Evolutionary conservation across 495 filamentous ascomycete genomes (phyloP), one percentile per base, ranked within the genome.

Genomic region (Letharia lupina): DNA sequence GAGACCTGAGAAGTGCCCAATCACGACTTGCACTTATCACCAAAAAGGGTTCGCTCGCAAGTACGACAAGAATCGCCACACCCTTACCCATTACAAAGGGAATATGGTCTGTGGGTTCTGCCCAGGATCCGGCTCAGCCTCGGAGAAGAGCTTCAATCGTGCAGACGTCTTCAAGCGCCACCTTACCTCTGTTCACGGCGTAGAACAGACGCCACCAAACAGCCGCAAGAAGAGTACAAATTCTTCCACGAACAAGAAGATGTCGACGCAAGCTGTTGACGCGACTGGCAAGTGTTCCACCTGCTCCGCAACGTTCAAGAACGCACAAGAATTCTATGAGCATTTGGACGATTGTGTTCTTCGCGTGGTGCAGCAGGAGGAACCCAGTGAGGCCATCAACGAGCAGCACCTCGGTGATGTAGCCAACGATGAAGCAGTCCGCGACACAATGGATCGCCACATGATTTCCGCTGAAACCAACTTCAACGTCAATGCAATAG

Each of bases 81-180:
- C 93, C 0, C 74, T 99, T 69, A 99, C 95, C 35, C 94, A 99
- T 70, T 99, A 99, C 82, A 98, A 98, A 76, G 95, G 95, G 8
- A 98, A 92, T 9, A 98, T 99, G 95, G 91, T 98, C 18, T 99
- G 94, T 74, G 93, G 93, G 15, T 98, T 99, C 76, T 99, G 94
- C 68, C 91, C 94, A 4, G 91, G 93, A 3, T 89, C 89, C 28
- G 95, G 95, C 15, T 95, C 92, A 0, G 83, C 92, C 2, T 90
- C 89, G 4, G 94, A 98, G 75, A 99, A 99, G 81, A 95, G 91
- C 64, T 99, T 99, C 79, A 99, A 99, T 79, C 85, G 94, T 31
- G 94, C 95, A 37, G 94, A 99, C 72, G 95, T 99, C 56, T 99
- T 99, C 82, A 99, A 98, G 81, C 86, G 94, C 35, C 94, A 99